phyloP scores from a whole-genome alignment of 2,329 filamentous ascomycete genomes.

The Ophiostoma novo-ulmi region DNA sequence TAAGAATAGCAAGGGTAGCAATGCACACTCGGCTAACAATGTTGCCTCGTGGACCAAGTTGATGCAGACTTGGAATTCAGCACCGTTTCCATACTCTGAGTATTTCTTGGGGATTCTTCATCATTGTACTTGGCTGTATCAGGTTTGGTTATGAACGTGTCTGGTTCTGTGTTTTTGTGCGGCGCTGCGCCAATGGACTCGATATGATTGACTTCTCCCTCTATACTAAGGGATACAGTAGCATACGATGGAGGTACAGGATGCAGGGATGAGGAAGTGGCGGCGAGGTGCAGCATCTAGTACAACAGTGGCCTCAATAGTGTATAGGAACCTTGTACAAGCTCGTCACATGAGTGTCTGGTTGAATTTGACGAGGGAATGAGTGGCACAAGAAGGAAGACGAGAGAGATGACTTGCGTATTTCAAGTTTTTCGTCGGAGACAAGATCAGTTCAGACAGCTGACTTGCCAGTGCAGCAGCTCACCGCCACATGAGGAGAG shows the following conservation, averaged over 20 bases:
- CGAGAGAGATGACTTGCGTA: not conserved
- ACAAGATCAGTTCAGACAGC: too few species aligned
- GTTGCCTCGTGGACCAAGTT: slow-evolving; percentile 5
- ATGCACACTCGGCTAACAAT: slow-evolving; percentile 22
- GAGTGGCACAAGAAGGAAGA: not conserved
- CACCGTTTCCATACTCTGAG: not conserved
- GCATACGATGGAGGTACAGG: not conserved
- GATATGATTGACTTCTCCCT: not conserved
- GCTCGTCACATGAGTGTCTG: not conserved
- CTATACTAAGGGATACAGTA: too few species aligned
- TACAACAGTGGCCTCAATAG: slow-evolving; percentile 8
- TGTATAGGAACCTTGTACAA: not conserved
- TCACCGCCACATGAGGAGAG: slow-evolving; percentile 18
- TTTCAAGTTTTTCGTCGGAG: not conserved
- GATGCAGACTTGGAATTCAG: not conserved
- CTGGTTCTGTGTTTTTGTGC: not conserved
- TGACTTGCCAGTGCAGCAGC: not conserved
- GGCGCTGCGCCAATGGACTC: not conserved
- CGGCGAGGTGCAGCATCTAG: slow-evolving; percentile 24
- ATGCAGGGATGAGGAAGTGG: slow-evolving; percentile 6
- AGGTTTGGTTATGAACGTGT: not conserved
- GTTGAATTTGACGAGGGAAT: not conserved
- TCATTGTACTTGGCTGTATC: too few species aligned
- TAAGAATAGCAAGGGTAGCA: slow-evolving; percentile 8
- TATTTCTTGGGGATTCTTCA: not conserved